phyloP scores from a whole-genome alignment of 352 stramenopile genomes.

The Globisporangium iwayamae region DNA sequence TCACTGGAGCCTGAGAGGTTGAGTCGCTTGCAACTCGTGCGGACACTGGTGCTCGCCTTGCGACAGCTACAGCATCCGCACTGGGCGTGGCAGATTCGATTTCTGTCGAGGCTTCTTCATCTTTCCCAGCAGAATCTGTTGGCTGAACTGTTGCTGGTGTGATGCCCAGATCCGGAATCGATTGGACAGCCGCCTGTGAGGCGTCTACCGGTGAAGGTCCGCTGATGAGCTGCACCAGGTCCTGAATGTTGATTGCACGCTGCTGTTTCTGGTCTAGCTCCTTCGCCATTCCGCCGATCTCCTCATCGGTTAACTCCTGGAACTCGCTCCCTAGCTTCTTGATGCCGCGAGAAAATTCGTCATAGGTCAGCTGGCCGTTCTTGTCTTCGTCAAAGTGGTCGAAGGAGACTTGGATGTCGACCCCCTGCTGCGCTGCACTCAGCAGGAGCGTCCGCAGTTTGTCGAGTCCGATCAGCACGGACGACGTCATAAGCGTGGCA shows the following conservation, averaged over 20 bases:
- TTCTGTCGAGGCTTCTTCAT: neutral
- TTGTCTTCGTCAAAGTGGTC: conserved; percentile 77
- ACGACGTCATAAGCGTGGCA: neutral
- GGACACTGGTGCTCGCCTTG: conserved; percentile 6
- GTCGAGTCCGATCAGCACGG: conserved; percentile 20
- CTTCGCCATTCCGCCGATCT: conserved; percentile 30
- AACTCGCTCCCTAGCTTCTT: conserved; percentile 42
- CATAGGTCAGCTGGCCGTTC: conserved; percentile 47
- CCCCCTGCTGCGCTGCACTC: conserved; percentile 38
- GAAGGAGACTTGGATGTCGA: conserved; percentile 54
- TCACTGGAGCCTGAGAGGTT: conserved; percentile 9
- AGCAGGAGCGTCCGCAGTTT: conserved; percentile 48
- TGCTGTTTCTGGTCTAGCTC: conserved; percentile 31
- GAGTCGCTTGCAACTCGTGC: neutral
- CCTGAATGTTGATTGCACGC: conserved; percentile 32
- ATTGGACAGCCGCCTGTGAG: neutral
- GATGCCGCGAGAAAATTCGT: conserved; percentile 48
- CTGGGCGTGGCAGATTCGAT: neutral
- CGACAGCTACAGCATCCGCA: neutral
- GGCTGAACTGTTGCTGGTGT: neutral
- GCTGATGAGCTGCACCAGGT: conserved; percentile 34
- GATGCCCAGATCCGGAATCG: neutral
- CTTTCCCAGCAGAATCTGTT: neutral
- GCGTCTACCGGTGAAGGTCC: neutral
- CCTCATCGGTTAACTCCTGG: conserved; percentile 24